These are phyloP conservation scores for Hypericum perforatum DNA, from an alignment of 345 rosid species.

Conservation along the genomic window DNA sequence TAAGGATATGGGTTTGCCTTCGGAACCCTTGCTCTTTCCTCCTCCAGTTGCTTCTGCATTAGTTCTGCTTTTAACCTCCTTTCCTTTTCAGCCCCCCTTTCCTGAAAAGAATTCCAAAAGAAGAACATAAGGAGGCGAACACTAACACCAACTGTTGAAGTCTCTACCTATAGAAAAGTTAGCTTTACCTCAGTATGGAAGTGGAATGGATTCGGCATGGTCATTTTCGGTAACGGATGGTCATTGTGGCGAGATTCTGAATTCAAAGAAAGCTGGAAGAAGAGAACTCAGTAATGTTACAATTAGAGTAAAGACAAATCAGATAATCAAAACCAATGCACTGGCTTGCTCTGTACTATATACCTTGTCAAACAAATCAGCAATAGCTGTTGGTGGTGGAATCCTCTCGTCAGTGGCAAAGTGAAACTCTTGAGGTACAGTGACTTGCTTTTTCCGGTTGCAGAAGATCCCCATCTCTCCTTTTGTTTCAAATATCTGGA, in stretches of 20 bases:
- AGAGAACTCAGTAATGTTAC: neutral
- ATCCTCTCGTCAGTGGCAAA: slow-evolving; percentile 81
- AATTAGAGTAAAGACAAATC: neutral
- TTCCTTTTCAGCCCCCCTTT: slow-evolving; percentile 88
- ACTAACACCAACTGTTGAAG: neutral
- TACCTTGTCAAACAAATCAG: slow-evolving; percentile 83
- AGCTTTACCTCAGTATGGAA: slow-evolving; percentile 75
- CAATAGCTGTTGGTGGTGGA: slow-evolving; percentile 42
- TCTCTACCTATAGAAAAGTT: neutral
- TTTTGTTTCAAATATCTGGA: slow-evolving; percentile 90
- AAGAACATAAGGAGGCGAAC: neutral
- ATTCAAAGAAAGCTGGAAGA: slow-evolving; percentile 64
- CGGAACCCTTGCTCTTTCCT: slow-evolving; percentile 66
- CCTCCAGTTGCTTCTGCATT: slow-evolving; percentile 49
- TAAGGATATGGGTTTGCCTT: slow-evolving; percentile 90
- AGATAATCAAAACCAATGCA: neutral
- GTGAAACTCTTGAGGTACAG: slow-evolving; percentile 84
- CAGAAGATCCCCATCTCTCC: slow-evolving; percentile 82
- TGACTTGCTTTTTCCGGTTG: slow-evolving; percentile 61
- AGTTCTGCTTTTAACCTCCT: slow-evolving; percentile 51
- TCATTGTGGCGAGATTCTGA: slow-evolving; percentile 47
- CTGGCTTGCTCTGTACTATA: neutral
- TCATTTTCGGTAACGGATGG: slow-evolving; percentile 60
- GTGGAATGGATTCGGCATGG: slow-evolving; percentile 78
- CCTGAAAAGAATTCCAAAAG: slow-evolving; percentile 32